Base-by-base conservation (phyloP, 2,329 filamentous ascomycete genomes). In the Paraconiothyrium brasiliense region DNA sequence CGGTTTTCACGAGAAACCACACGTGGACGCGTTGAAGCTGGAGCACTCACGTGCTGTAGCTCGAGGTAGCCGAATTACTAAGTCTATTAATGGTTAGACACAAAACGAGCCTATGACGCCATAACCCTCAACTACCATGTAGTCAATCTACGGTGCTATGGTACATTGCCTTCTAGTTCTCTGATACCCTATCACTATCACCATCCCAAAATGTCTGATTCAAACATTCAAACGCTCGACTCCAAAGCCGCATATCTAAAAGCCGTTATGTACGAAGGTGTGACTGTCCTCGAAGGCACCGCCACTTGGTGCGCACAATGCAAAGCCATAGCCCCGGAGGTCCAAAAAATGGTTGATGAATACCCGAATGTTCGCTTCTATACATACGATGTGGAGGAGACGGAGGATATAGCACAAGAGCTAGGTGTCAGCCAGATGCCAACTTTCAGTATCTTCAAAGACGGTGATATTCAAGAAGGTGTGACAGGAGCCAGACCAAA, bases 201-300 rank as follows among this genome's bases (percentile, higher is more conserved):
- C 2, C 37, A 39, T 16, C 52, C 49, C 13, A 35, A 58, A 1
- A 65, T 61, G 63, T 22, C 61, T 2, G 39, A 34, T 22, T 41
- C 61, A 44, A 24, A 50, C 37, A 71, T 75, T 32, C 70, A 70
- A 9, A 61, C 61, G 47, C 67, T 74, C 57, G 63, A 66, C 58
- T 67, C 66, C 58, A 71, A 69, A 67, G 57, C 68, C 34, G 70
- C 70, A 32, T 74, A 75, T 62, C 69, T 73, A 24, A 68, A 67
- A 61, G 73, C 71, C 37, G 67, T 75, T 35, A 71, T 67, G 65
- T 69, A 74, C 62, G 66, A 68, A 64, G 73, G 73, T 57, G 67
- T 75, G 20, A 74, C 72, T 13, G 65, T 76, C 61, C 70, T 75
- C 59, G 67, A 76, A 57, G 71, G 68, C 63, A 74, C 72, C 44